phyloP scores from a whole-genome alignment of 2,329 filamentous ascomycete genomes.

The Aspergillus ustus region DNA sequence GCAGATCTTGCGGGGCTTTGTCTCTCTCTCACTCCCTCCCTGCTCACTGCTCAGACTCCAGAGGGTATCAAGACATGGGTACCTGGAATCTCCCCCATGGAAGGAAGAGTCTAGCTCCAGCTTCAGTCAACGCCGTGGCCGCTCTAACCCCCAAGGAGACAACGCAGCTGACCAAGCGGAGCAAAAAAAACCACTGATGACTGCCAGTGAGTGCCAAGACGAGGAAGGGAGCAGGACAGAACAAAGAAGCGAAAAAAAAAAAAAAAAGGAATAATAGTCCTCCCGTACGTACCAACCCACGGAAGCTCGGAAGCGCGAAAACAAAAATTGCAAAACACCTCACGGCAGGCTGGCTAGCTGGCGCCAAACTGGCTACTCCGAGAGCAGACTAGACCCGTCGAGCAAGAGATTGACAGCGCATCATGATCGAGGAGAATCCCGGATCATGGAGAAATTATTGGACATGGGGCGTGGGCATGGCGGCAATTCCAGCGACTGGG shows the following conservation, averaged over 20 bases:
- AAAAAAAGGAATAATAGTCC: background rate
- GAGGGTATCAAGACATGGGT: background rate
- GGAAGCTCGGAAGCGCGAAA: background rate
- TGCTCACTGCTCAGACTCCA: background rate
- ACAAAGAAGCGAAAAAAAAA: conserved; percentile 2
- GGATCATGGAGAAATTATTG: background rate
- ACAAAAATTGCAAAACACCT: conserved; percentile 1
- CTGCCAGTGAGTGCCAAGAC: background rate
- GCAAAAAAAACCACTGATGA: background rate
- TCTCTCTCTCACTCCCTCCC: background rate
- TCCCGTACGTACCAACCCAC: background rate
- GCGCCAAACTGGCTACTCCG: background rate
- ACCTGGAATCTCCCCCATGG: background rate
- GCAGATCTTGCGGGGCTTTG: conserved; percentile 29
- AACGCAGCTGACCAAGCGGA: conserved; percentile 13
- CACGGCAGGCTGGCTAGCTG: background rate
- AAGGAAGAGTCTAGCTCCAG: background rate
- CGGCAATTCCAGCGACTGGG: background rate
- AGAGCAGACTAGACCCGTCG: background rate
- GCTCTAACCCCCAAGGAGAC: conserved; percentile 5
- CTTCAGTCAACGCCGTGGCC: background rate
- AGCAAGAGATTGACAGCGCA: conserved; percentile 6
- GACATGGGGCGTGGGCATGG: background rate
- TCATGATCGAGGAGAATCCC: background rate
- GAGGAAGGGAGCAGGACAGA: background rate